These are phyloP conservation scores for Echeveria elegans DNA, from an alignment of 164 flowering plant genomes.

Conservation along the genomic window DNA sequence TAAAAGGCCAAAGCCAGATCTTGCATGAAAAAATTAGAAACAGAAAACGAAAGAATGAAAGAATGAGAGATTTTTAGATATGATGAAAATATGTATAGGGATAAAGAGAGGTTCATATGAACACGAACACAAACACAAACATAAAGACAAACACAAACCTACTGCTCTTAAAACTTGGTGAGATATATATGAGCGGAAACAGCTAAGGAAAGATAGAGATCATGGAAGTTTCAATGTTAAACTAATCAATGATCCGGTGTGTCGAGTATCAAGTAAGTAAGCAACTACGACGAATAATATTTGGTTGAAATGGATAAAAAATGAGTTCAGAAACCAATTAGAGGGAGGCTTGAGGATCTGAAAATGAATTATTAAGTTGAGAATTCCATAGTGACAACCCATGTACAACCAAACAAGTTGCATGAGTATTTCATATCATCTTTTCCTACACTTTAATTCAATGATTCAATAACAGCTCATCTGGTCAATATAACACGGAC, in stretches of 20 bases:
- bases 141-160: too few relatives aligned
- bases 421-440: background rate
- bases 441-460: background rate
- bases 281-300: background rate
- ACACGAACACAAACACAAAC: too few relatives aligned
- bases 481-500: background rate
- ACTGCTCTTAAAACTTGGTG: constrained; percentile 1
- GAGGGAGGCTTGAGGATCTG: background rate
- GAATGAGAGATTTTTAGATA: background rate
- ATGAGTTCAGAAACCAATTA: background rate
- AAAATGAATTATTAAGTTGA: background rate
- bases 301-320: background rate
- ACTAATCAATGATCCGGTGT: background rate
- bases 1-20: background rate
- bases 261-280: background rate
- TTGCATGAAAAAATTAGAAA: background rate
- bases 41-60: background rate
- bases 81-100: background rate
- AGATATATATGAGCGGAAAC: background rate
- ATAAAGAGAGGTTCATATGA: background rate
- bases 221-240: constrained; percentile 3
- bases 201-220: background rate
- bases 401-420: background rate
- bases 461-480: constrained; percentile 7
- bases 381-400: background rate